Evolutionary conservation across 148 eudicot species (phyloP).

Genomic region (Mesembryanthemum crystallinum): DNA sequence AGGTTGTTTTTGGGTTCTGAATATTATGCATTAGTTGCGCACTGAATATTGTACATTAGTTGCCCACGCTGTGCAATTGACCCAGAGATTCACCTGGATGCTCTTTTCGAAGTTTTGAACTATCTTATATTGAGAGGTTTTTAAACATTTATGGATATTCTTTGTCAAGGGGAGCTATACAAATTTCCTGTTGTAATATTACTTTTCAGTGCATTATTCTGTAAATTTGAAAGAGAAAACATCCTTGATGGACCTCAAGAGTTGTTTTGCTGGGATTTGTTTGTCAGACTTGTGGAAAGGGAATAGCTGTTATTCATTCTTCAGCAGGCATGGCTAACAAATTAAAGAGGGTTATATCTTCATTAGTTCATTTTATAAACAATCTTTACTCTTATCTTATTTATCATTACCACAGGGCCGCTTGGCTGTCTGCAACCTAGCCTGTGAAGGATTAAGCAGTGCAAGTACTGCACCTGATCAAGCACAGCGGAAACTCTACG

Average conservation of each 20-base stretch:
- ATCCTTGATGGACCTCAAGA: conserved; percentile 3
- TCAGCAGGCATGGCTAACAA: background rate
- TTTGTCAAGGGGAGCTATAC: background rate
- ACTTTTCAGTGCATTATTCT: background rate
- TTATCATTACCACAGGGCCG: conserved; percentile 46
- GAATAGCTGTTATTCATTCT: background rate
- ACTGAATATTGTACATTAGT: too few species aligned
- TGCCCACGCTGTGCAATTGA: too few species aligned
- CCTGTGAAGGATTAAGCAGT: conserved; percentile 54
- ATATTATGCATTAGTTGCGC: too few species aligned
- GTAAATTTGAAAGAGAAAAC: background rate
- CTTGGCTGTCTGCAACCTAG: conserved; percentile 63
- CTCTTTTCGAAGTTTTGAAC: background rate
- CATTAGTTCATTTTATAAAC: background rate
- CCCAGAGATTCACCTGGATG: too few species aligned
- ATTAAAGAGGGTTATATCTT: background rate
- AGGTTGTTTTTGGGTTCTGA: background rate
- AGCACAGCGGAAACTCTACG: conserved; percentile 60
- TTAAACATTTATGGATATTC: background rate
- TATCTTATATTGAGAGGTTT: background rate
- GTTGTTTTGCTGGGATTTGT: background rate
- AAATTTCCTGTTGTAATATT: too few species aligned
- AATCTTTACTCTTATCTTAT: background rate
- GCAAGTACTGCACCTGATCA: conserved; percentile 46
- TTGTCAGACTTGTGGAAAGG: background rate